Conservation (phyloP, 2,329 filamentous ascomycete genomes). For the Dothideomycetidae sp. region DNA sequence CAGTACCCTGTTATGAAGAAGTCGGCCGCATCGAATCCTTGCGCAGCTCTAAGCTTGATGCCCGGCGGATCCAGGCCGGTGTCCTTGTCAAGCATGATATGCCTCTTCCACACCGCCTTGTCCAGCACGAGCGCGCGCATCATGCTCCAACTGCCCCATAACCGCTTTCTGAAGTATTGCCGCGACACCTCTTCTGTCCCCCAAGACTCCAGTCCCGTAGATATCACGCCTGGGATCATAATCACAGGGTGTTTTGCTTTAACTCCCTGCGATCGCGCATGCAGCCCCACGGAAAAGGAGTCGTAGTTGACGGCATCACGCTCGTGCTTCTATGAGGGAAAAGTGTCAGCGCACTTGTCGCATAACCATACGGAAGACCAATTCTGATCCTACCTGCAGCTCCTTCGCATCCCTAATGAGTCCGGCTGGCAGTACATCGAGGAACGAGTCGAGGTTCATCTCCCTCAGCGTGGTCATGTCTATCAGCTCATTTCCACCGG, state of each 20-base stretch:
- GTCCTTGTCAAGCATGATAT: slow-evolving; percentile 89
- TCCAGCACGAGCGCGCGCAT: slow-evolving; percentile 89
- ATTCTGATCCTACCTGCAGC: slow-evolving; percentile 49
- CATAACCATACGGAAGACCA: slow-evolving; percentile 1
- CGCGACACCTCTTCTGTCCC: slow-evolving; percentile 73
- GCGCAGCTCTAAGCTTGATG: slow-evolving; percentile 80
- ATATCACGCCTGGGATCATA: slow-evolving; percentile 97
- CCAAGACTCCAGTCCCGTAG: slow-evolving; percentile 93
- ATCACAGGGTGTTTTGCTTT: slow-evolving; percentile 75
- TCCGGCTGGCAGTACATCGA: slow-evolving; percentile 77
- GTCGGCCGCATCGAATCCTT: slow-evolving; percentile 94
- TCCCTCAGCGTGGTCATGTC: slow-evolving; percentile 59
- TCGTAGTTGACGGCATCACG: slow-evolving; percentile 83
- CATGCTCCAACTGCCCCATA: slow-evolving; percentile 99
- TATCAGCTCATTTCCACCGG: slow-evolving; percentile 76
- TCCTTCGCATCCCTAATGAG: slow-evolving; percentile 77
- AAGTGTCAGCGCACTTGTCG: slow-evolving; percentile 15
- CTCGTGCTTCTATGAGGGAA: slow-evolving; percentile 55
- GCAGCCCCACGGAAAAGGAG: slow-evolving; percentile 78
- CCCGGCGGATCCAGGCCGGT: slow-evolving; percentile 84
- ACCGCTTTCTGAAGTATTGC: slow-evolving; percentile 80
- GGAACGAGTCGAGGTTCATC: slow-evolving; percentile 65
- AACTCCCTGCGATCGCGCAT: slow-evolving; percentile 68
- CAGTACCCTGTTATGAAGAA: slow-evolving; percentile 86
- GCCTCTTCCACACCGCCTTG: slow-evolving; percentile 86